A percentile compares a stretch with the other conserved stretches of the same genome.
phyloP scores from a whole-genome alignment of 495 filamentous ascomycete genomes.

The Cladorrhinum samala region DNA sequence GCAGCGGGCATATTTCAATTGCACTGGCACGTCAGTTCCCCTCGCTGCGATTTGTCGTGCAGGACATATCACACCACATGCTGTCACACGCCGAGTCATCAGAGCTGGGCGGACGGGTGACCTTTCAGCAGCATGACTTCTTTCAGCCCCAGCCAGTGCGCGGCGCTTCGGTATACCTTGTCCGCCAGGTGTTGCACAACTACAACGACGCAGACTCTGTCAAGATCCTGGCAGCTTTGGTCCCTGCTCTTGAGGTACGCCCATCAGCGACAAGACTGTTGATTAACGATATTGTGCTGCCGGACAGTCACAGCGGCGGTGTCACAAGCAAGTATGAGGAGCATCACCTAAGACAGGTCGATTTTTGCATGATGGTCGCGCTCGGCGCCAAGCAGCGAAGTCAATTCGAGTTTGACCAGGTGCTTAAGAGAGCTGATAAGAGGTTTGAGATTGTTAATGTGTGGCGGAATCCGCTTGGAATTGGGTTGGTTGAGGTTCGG shows the following conservation, averaged over 20 bases:
- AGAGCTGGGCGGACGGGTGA: not conserved
- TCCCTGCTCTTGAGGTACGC: not conserved
- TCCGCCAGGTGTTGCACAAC: not conserved
- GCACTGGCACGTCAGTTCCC: not conserved
- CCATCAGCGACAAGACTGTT: not conserved
- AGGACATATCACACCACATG: not conserved
- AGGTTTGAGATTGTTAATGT: slow-evolving; percentile 1
- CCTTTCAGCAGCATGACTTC: not conserved
- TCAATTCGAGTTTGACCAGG: not conserved
- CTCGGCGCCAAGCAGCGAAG: not conserved
- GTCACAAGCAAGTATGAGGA: not conserved
- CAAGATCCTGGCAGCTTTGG: not conserved
- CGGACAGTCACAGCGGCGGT: not conserved
- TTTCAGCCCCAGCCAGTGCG: not conserved
- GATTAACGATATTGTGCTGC: not conserved
- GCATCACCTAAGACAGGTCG: not conserved
- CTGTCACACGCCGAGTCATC: not conserved
- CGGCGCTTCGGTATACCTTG: not conserved
- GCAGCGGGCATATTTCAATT: not conserved
- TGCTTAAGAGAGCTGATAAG: not conserved
- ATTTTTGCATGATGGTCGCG: not conserved
- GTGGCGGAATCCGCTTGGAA: not conserved
- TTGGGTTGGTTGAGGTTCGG: not conserved
- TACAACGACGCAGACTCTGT: not conserved
- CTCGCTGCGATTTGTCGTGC: not conserved